Percentiles rank a stretch among this genome's conserved stretches.
Evolutionary conservation across 441 rosid species (phyloP).

Genomic region (Croton setiger): DNA sequence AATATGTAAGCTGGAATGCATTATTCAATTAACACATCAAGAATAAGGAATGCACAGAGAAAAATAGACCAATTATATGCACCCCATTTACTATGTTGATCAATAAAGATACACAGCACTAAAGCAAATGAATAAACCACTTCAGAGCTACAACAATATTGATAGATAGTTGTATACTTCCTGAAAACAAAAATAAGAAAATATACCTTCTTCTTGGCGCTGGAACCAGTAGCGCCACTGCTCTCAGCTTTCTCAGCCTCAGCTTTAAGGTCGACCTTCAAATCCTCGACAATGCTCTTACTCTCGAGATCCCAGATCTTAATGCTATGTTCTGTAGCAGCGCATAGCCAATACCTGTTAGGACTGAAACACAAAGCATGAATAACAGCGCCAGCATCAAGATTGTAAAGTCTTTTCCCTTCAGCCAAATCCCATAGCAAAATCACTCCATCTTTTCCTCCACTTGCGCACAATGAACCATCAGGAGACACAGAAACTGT

Average conservation of each 20-base stretch:
- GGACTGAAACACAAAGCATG: constrained; percentile 89
- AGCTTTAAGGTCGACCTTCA: constrained; percentile 90
- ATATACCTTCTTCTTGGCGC: constrained; percentile 39
- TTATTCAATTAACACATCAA: background rate
- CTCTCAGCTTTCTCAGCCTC: constrained; percentile 80
- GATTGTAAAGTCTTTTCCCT: constrained; percentile 85
- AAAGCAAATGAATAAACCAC: background rate
- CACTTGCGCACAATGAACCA: constrained; percentile 95
- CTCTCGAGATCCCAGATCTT: constrained; percentile 99
- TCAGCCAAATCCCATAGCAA: constrained; percentile 93
- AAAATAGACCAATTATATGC: background rate
- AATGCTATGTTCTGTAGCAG: constrained; percentile 84
- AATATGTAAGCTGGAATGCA: background rate
- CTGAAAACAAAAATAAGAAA: background rate
- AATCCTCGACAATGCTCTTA: constrained; percentile 87
- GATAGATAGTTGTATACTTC: background rate
- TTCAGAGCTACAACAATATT: too few relatives aligned
- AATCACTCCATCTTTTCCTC: constrained; percentile 89
- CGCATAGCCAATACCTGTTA: constrained; percentile 96
- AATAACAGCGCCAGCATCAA: constrained; percentile 75
- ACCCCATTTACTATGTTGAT: background rate
- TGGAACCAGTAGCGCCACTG: constrained; percentile 38
- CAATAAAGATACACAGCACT: background rate
- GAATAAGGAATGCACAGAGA: background rate
- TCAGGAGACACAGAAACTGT: constrained; percentile 96